Percentiles rank a stretch among this genome's conserved stretches.
These are phyloP conservation scores for Irpex sp. DNA, from an alignment of 1,284 basidiomycete genomes.

Conservation along the genomic window DNA sequence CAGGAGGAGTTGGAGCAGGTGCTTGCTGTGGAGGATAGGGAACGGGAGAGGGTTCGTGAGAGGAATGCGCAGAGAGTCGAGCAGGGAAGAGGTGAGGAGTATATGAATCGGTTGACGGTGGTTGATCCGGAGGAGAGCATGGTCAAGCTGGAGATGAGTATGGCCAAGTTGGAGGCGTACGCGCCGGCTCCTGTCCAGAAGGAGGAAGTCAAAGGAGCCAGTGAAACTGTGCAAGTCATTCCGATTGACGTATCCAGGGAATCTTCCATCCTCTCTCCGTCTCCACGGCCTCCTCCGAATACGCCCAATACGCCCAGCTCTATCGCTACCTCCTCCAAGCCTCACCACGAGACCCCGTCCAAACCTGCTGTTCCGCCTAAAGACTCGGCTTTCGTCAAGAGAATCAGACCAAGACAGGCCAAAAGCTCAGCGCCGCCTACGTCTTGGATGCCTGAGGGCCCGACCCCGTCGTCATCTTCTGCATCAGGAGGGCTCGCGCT, in stretches of 20 bases:
- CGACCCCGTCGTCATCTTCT: neutral
- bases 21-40: neutral
- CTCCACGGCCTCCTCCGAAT: neutral
- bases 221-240: neutral
- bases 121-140: slow-evolving; percentile 18
- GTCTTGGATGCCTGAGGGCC: neutral
- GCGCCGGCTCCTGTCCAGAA: neutral
- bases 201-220: neutral
- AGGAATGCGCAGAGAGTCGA: neutral
- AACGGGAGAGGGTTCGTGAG: neutral
- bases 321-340: neutral
- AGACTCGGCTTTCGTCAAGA: neutral
- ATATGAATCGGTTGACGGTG: slow-evolving; percentile 10
- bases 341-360: neutral
- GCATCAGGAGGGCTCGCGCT: neutral
- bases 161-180: slow-evolving; percentile 16
- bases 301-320: neutral
- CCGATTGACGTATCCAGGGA: neutral
- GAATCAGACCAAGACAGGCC: neutral
- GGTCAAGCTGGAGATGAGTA: slow-evolving; percentile 14
- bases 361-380: slow-evolving; percentile 1
- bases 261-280: neutral
- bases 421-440: neutral
- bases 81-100: neutral
- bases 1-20: neutral